Base-by-base conservation (phyloP, 805 yeast species). In the Starmera quercuum region DNA sequence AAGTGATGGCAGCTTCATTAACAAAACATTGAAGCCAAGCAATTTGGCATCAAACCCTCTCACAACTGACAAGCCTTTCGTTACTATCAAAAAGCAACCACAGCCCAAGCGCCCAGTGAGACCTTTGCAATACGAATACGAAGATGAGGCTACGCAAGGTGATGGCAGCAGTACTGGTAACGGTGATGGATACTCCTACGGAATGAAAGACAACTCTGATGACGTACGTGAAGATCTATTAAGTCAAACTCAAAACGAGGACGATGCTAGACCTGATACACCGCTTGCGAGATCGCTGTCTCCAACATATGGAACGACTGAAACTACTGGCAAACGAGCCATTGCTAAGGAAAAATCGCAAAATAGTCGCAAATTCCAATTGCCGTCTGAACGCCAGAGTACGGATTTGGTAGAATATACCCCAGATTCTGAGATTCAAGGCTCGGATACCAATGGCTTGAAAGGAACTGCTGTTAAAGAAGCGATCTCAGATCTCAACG, bases 1-100 rank as follows among this genome's bases (percentile, higher is more conserved):
- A 30, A 4, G 32, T 33, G 33, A 8, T 9, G 26, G 24, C 12
- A 14, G 17, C 6, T 26, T 26, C n/a, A 15, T 26, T 15, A 26
- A 26, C 20, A 26, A 26, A 16, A 46, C 44, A 19, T 43, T 51
- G 26, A 49, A 53, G 31, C 68, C 68, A 6, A 53, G 56, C 17
- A 82, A 82, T 49, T 68, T 74, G 16, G 90, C 90, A 1, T 62
- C 74, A 4, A 78, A 81, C 48, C 92, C 92, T 7, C 54, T 82
- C 35, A 75, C 72, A 32, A 77, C 84, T 1, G 71, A 64, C 30
- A 79, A 77, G 41, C 50, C 76, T 3, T 79, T 75, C 54, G 84
- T 82, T 16, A 78, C 77, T 6, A 81, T 82, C 45, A 82, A 82
- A 54, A 67, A 74, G 42, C 83, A 64, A 34, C 68, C 80, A 1